phyloP scores from a whole-genome alignment of 106 monocot genomes.

The Dactylorhiza incarnata region DNA sequence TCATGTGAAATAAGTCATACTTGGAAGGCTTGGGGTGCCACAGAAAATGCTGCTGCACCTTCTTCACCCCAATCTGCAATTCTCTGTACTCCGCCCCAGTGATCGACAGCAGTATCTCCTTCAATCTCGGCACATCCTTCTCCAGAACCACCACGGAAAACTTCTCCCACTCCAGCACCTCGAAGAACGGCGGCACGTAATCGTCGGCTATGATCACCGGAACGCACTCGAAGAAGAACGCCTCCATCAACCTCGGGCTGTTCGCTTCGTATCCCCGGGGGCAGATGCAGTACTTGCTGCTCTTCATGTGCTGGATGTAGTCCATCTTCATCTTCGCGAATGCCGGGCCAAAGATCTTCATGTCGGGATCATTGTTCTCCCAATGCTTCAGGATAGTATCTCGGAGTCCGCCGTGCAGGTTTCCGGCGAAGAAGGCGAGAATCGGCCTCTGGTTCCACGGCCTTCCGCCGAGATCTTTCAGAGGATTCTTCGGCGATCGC shows the following conservation, averaged over 20 bases:
- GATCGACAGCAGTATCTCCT: conserved; percentile 33
- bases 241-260: conserved; percentile 42
- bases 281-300: conserved; percentile 57
- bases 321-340: conserved; percentile 13
- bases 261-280: conserved; percentile 49
- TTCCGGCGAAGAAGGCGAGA: conserved; percentile 66
- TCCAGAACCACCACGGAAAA: conserved; percentile 40
- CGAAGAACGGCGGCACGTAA: conserved; percentile 50
- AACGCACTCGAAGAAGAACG: conserved; percentile 53
- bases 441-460: conserved; percentile 20
- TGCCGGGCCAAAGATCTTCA: conserved; percentile 44
- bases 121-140: conserved; percentile 39
- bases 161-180: conserved; percentile 50
- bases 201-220: conserved; percentile 58
- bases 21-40: conserved; percentile 38
- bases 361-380: conserved; percentile 49
- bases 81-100: conserved; percentile 18
- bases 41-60: conserved; percentile 46
- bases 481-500: conserved; percentile 20
- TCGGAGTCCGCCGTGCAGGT: conserved; percentile 50
- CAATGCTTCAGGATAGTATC: conserved; percentile 33
- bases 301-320: conserved; percentile 44
- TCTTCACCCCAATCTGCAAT: conserved; percentile 36
- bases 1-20: conserved; percentile 19
- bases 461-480: conserved; percentile 32